phyloP scores from a whole-genome alignment of 768 basidiomycete species.

The Coprinopsis sp. region DNA sequence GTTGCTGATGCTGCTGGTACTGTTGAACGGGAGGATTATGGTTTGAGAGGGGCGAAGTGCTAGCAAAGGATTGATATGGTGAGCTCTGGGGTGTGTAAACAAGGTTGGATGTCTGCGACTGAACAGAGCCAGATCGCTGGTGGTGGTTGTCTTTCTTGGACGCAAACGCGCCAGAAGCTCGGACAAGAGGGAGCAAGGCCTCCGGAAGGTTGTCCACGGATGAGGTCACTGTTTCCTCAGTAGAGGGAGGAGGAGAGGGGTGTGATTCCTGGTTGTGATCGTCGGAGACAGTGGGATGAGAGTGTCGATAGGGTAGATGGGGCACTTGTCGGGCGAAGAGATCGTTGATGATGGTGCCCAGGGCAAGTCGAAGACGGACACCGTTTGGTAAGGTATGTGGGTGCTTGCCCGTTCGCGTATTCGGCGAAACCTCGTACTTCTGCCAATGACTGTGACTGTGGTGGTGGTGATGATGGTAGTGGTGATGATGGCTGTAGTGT shows the following conservation, averaged over 20 bases:
- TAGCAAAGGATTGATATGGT: background rate
- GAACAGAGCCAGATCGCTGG: slow-evolving; percentile 9
- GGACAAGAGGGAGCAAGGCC: slow-evolving; percentile 22
- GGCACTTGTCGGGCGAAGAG: slow-evolving; percentile 71
- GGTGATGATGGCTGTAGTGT: slow-evolving; percentile 1
- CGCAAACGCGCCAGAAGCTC: slow-evolving; percentile 27
- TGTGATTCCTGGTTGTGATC: slow-evolving; percentile 3
- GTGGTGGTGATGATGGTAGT: slow-evolving; percentile 7
- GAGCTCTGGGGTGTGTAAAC: slow-evolving; percentile 10
- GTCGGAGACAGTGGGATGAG: slow-evolving; percentile 6
- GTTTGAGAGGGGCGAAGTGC: background rate
- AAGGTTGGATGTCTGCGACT: slow-evolving; percentile 13
- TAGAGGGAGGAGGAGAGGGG: slow-evolving; percentile 23
- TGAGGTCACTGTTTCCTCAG: slow-evolving; percentile 19
- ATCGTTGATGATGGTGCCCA: slow-evolving; percentile 77
- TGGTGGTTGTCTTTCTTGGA: slow-evolving; percentile 8
- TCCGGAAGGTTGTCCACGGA: slow-evolving; percentile 25
- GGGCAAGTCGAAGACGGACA: slow-evolving; percentile 69
- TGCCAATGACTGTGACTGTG: slow-evolving; percentile 23
- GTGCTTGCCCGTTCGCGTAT: slow-evolving; percentile 29
- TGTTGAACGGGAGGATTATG: background rate
- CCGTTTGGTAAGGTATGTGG: slow-evolving; percentile 74
- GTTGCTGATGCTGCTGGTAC: slow-evolving; percentile 9
- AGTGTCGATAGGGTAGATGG: slow-evolving; percentile 41
- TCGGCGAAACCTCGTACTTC: slow-evolving; percentile 14